These are phyloP conservation scores for Spizellomyces sp. DNA, from an alignment of 192 early-diverging fungal species.

Conservation along the genomic window DNA sequence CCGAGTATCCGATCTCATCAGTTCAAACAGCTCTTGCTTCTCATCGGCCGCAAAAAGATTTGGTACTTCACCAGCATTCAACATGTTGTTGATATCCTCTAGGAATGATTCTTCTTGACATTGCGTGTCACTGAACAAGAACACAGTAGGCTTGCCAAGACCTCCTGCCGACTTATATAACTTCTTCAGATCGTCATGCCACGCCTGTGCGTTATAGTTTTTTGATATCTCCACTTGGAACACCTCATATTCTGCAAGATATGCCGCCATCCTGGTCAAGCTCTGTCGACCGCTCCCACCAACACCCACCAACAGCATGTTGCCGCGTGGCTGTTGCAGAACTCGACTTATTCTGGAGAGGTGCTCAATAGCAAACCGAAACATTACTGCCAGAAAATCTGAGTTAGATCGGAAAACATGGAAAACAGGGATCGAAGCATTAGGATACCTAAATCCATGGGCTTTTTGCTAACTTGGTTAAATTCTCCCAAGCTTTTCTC, in stretches of 20 bases:
- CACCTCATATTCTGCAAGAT: slow-evolving; percentile 59
- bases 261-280: slow-evolving; percentile 60
- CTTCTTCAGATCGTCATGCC: slow-evolving; percentile 67
- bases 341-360: slow-evolving; percentile 58
- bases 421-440: background rate
- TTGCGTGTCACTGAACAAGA: slow-evolving; percentile 64
- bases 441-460: slow-evolving; percentile 59
- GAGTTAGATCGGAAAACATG: background rate
- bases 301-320: slow-evolving; percentile 62
- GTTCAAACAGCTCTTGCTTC: slow-evolving; percentile 62
- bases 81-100: slow-evolving; percentile 66
- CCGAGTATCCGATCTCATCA: slow-evolving; percentile 48
- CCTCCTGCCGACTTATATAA: slow-evolving; percentile 56
- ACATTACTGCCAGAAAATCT: slow-evolving; percentile 35
- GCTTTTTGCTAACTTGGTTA: slow-evolving; percentile 62
- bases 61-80: slow-evolving; percentile 64
- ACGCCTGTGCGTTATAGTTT: slow-evolving; percentile 56
- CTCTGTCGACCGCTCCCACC: slow-evolving; percentile 63
- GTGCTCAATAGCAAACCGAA: slow-evolving; percentile 65
- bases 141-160: slow-evolving; percentile 53
- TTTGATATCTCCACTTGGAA: slow-evolving; percentile 63
- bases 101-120: slow-evolving; percentile 64
- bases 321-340: slow-evolving; percentile 57
- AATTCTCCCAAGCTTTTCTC: slow-evolving; percentile 56
- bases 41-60: slow-evolving; percentile 61